Conservation (phyloP, 208 protist species). For the Trypanosoma congolense region DNA sequence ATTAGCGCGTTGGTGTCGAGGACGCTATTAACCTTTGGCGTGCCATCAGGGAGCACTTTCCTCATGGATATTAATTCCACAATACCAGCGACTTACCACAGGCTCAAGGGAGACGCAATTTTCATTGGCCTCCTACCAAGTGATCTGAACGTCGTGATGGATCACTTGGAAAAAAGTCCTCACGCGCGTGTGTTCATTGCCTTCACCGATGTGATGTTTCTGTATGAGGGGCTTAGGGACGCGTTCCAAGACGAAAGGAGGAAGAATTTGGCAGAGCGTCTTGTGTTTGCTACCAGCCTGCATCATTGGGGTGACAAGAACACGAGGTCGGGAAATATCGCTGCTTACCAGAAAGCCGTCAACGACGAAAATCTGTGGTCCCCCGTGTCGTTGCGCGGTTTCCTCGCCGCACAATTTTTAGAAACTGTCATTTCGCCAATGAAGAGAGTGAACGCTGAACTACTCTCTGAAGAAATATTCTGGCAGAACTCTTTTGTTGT, state of each 20-base stretch:
- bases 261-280: not conserved
- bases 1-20: not conserved
- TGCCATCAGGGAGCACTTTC: not conserved
- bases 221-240: not conserved
- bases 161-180: not conserved
- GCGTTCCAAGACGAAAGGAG: not conserved
- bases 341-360: not conserved
- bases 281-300: slow-evolving; percentile 6
- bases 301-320: slow-evolving; percentile 9
- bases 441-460: not conserved
- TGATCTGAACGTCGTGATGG: not conserved
- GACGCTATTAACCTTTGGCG: not conserved
- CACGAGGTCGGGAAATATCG: not conserved
- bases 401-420: not conserved
- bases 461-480: not conserved
- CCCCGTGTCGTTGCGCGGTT: not conserved
- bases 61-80: not conserved
- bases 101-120: not conserved
- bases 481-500: slow-evolving; percentile 16
- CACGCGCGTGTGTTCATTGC: not conserved
- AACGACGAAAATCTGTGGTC: not conserved
- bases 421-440: not conserved
- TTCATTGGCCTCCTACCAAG: not conserved
- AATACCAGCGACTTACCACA: not conserved
- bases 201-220: slow-evolving; percentile 1